Base-by-base conservation (phyloP, 805 yeast species). In the Pachysolen tannophilus region DNA sequence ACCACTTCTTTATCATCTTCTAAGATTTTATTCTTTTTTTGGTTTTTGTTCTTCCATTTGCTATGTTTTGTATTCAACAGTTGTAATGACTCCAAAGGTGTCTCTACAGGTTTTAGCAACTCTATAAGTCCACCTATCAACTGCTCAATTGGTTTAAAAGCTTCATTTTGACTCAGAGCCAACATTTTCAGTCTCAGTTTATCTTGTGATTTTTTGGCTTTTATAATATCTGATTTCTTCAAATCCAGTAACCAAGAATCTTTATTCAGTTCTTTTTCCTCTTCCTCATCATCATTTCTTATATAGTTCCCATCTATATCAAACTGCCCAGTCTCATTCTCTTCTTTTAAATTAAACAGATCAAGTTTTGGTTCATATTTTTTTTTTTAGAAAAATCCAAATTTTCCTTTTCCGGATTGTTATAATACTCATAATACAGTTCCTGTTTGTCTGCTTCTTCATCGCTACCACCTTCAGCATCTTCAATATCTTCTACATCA, bases 271-370 rank as follows among this genome's bases (percentile, higher is more conserved):
- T 54, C 55, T 1, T 46, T 43, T 21, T 49, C 28, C 8, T 38
- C 41, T 8, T 32, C 37, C 5, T 50, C 64, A 3, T 59, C 58
- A 3, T 62, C 65, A 11, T 56, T 54, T 18, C 67, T 56, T 14
- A 75, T 56, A 44, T 61, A 80, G 44, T 75, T 78, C 1, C 86
- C 85, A 26, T 69, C 71, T 26, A 56, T 63, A 44, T 79, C 86
- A 47, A 78, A 76, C 3, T 52, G 52, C 2, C 87, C 90, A 30
- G 69, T 74, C 35, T 67, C 67, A 28, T 61, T 53, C 45, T 82
- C 90, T 14, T 70, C 61, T 17, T 65, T 53, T 29, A 82, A 52
- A 49, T 73, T 68, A 54, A 82, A 82, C 0, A 82, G 71, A 39
- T 82, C 88, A 3, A 82, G 40, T 40, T 69, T 67, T 1, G 78